These are phyloP conservation scores for Cucurbitaria berberidis DNA, from an alignment of 2,329 filamentous ascomycete genomes.

Conservation along the genomic window DNA sequence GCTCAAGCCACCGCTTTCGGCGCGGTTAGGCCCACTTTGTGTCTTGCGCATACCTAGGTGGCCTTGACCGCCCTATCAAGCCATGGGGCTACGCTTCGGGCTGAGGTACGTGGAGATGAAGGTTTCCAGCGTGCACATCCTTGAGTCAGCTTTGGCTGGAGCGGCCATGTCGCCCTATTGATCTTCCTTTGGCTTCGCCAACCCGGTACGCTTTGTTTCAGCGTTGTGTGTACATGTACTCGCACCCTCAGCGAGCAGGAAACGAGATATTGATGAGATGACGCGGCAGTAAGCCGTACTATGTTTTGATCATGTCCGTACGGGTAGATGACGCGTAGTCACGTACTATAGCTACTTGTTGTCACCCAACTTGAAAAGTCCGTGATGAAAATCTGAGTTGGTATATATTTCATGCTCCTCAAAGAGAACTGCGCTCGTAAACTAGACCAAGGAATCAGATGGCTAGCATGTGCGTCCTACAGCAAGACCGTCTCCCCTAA, in stretches of 20 bases:
- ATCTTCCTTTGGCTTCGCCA: not conserved
- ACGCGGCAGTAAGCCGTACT: too few relatives aligned
- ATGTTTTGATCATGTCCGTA: too few relatives aligned
- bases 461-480: not conserved
- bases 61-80: conserved; percentile 19
- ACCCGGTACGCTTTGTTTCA: not conserved
- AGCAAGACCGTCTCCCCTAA: not conserved
- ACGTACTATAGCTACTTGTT: not conserved
- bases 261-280: not conserved
- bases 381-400: not conserved
- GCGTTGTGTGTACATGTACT: not conserved
- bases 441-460: conserved; percentile 1
- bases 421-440: conserved; percentile 13
- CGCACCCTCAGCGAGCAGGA: not conserved
- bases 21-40: conserved; percentile 7
- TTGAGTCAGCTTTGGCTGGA: conserved; percentile 22
- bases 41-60: conserved; percentile 16
- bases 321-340: too few relatives aligned
- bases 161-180: conserved; percentile 3
- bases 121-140: conserved; percentile 7
- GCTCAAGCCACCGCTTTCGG: conserved; percentile 27
- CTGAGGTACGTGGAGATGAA: conserved; percentile 20
- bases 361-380: not conserved
- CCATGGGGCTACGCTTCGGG: conserved; percentile 8
- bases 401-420: not conserved